Conservation (phyloP, 2,329 filamentous ascomycete genomes). For the Cadophora gregata region DNA sequence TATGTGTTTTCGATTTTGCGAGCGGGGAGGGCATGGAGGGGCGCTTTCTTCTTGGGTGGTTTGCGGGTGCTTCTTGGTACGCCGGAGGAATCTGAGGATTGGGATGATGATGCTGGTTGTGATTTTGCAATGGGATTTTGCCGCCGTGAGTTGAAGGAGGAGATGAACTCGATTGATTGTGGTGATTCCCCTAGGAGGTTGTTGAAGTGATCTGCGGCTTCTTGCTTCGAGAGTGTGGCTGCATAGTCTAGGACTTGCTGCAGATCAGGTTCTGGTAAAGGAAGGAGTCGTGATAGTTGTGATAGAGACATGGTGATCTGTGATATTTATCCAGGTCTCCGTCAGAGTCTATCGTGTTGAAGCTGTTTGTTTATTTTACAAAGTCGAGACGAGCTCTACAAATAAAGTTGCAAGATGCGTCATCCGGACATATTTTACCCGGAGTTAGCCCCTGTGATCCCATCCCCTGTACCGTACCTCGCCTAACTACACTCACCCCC, state of each 20-base stretch:
- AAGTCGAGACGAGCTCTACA: not conserved
- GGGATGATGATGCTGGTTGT: conserved; percentile 13
- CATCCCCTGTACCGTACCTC: not conserved
- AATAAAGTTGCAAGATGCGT: conserved; percentile 5
- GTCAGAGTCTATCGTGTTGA: not conserved
- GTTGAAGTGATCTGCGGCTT: conserved; percentile 83
- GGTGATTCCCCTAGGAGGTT: conserved; percentile 88
- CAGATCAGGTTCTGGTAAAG: conserved; percentile 83
- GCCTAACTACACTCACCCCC: not conserved
- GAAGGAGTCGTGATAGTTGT: conserved; percentile 80
- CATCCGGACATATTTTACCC: conserved; percentile 3
- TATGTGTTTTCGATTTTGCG: conserved; percentile 69
- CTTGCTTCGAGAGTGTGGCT: conserved; percentile 74
- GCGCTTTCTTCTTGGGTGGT: conserved; percentile 63
- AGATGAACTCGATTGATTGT: conserved; percentile 73
- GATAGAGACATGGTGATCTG: conserved; percentile 53
- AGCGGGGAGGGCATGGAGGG: conserved; percentile 67
- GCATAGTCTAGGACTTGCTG: conserved; percentile 86
- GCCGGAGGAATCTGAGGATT: conserved; percentile 26
- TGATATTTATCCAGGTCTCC: not conserved
- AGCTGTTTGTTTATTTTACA: not conserved
- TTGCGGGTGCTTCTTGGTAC: conserved; percentile 58
- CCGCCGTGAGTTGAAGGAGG: conserved; percentile 73
- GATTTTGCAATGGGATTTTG: conserved; percentile 48
- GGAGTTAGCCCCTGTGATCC: not conserved